phyloP scores from a whole-genome alignment of 2,329 filamentous ascomycete species.

The Periconia digitata region DNA sequence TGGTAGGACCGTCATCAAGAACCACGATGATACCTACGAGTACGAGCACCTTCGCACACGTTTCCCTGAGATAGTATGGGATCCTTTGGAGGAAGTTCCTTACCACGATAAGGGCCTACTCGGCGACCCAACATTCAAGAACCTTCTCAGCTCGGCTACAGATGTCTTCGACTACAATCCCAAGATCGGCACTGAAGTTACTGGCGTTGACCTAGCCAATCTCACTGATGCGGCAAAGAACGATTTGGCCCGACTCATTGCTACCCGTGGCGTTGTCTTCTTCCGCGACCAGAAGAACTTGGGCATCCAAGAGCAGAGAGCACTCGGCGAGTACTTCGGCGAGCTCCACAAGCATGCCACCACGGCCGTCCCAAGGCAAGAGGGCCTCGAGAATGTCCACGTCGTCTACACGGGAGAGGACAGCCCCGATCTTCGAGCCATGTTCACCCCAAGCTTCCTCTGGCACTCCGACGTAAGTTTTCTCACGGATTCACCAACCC shows the following conservation, averaged over 20 bases:
- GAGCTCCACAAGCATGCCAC: constrained; percentile 59
- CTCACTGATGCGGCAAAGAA: constrained; percentile 56
- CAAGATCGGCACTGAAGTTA: constrained; percentile 58
- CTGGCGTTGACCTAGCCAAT: constrained; percentile 53
- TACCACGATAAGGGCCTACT: constrained; percentile 58
- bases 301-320: constrained; percentile 55
- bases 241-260: constrained; percentile 56
- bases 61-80: constrained; percentile 58
- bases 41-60: constrained; percentile 55
- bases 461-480: constrained; percentile 58
- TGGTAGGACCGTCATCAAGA: constrained; percentile 49
- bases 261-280: constrained; percentile 59
- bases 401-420: constrained; percentile 58
- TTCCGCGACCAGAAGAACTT: constrained; percentile 59
- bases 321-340: constrained; percentile 57
- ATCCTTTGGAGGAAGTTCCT: constrained; percentile 49
- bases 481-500: background rate
- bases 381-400: constrained; percentile 58
- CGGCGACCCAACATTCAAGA: constrained; percentile 57
- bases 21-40: constrained; percentile 51
- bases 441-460: constrained; percentile 58
- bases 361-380: constrained; percentile 52
- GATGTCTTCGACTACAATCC: constrained; percentile 60
- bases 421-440: constrained; percentile 54
- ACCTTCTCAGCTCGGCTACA: constrained; percentile 55